Base-by-base conservation (phyloP, 2,329 filamentous ascomycete genomes). In the Aspergillaceae sp. region DNA sequence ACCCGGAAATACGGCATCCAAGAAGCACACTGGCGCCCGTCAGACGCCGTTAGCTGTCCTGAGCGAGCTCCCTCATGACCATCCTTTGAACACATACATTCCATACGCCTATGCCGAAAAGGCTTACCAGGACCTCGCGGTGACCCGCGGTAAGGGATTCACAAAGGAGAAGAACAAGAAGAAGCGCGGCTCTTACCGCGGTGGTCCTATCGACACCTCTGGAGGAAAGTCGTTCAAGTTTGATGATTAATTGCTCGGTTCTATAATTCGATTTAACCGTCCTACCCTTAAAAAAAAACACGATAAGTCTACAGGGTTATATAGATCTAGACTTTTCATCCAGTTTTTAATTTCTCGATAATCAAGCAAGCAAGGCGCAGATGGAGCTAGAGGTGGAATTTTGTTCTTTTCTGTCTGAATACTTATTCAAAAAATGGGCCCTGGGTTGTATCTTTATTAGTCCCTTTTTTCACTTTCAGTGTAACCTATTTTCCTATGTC, bases 81-180 rank as follows among this genome's bases (percentile, higher is more conserved):
- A 83, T 89, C 57, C 80, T 2, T 89, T 84, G 57, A 96, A 97
- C 68, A 80, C 79, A 9, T 97, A 91, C 64, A 76, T 87, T 7
- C 76, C 82, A 26, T 88, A 96, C 65, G 83, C 86, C 52, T 98
- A 97, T 70, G 91, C 90, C 27, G 84, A 92, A 58, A 82, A 82
- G 56, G 94, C 94, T 6, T 87, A 90, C 62, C 79, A 88, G 56
- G 90, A 96, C 63, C 73, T 98, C 52, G 87, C 89, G 42, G 79
- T 95, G 35, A 97, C 91, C 30, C 87, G 85, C 65, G 92, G 92
- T 60, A 97, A 96, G 73, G 89, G 88, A 3, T 98, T 98, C 71
- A 97, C 91, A 49, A 98, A 98, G 76, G 92, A 97, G 75, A 98
- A 98, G 82, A 98, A 98, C 73, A 98, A 98, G 77, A 92, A 89